Percentiles rank a stretch among this genome's conserved stretches.
Conservation (phyloP, 306 rosid genomes). For the Pyrus bretschneideri region DNA sequence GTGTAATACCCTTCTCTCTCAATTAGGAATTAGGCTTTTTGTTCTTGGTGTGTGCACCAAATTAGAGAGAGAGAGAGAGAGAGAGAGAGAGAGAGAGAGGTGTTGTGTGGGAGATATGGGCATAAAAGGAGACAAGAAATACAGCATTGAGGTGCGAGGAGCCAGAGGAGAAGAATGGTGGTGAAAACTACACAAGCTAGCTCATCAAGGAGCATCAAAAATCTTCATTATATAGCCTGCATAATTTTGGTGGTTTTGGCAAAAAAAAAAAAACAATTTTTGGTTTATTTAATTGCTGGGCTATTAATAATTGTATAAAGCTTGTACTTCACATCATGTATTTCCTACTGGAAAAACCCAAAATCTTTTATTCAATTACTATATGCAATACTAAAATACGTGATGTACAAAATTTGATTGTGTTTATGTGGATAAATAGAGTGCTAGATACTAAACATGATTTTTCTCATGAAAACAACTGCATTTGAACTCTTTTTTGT, state of each 20-base stretch:
- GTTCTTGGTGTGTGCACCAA: constrained; percentile 19
- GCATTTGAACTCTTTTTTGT: not conserved
- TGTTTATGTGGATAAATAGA: not conserved
- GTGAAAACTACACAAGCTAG: constrained; percentile 17
- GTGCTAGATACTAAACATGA: not conserved
- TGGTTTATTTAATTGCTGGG: not conserved
- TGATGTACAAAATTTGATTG: not conserved
- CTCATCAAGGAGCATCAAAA: constrained; percentile 26
- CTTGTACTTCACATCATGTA: not conserved
- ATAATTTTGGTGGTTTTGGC: not conserved
- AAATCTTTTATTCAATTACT: not conserved
- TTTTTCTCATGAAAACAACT: not conserved
- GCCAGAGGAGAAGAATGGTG: constrained; percentile 33
- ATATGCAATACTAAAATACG: not conserved
- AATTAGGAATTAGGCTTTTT: not conserved
- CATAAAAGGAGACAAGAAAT: constrained; percentile 20
- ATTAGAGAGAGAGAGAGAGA: not conserved
- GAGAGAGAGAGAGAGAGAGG: not conserved
- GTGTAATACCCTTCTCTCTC: constrained; percentile 42
- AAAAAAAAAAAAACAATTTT: not conserved
- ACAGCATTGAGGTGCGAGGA: constrained; percentile 46
- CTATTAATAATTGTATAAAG: not conserved
- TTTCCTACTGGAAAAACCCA: not conserved
- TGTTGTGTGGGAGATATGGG: constrained; percentile 12
- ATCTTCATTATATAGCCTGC: not conserved